phyloP scores from a whole-genome alignment of 108 stramenopile genomes.

The Stephanodiscus minutulus region DNA sequence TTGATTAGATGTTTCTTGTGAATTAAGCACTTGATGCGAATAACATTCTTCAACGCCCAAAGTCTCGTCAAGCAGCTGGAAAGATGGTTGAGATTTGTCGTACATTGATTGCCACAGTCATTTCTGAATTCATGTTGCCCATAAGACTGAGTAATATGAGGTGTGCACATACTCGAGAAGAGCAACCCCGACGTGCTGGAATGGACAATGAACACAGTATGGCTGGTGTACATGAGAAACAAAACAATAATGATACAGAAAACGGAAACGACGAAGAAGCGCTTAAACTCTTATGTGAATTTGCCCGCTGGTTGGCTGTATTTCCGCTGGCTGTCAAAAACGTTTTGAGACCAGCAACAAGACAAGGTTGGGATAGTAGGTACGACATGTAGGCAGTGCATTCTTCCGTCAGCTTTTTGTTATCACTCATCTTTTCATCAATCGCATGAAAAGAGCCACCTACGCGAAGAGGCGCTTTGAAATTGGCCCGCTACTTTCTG shows the following conservation, averaged over 20 bases:
- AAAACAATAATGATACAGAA: not conserved
- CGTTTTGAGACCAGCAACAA: conserved; percentile 27
- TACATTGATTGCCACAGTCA: conserved; percentile 29
- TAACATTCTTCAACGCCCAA: conserved; percentile 18
- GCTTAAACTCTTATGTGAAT: conserved; percentile 33
- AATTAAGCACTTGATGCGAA: not conserved
- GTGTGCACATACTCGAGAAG: not conserved
- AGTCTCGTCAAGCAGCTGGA: conserved; percentile 39
- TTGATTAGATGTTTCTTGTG: not conserved
- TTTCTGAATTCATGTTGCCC: conserved; percentile 32
- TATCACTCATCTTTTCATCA: not conserved
- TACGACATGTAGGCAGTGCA: not conserved
- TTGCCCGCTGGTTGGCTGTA: conserved; percentile 37
- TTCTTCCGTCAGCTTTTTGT: not conserved
- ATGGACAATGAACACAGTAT: conserved; percentile 1
- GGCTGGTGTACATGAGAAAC: not conserved
- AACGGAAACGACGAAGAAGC: conserved; percentile 10
- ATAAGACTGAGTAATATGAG: conserved; percentile 21
- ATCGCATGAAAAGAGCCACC: not conserved
- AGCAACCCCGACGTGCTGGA: not conserved
- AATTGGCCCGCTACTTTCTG: conserved; percentile 40
- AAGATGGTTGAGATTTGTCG: conserved; percentile 40
- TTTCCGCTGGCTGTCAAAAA: conserved; percentile 47
- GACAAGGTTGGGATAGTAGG: conserved; percentile 29
- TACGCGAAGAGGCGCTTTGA: conserved; percentile 25